Evolutionary conservation across 148 eudicot species (phyloP).

Genomic region (Amaranthus cruentus): DNA sequence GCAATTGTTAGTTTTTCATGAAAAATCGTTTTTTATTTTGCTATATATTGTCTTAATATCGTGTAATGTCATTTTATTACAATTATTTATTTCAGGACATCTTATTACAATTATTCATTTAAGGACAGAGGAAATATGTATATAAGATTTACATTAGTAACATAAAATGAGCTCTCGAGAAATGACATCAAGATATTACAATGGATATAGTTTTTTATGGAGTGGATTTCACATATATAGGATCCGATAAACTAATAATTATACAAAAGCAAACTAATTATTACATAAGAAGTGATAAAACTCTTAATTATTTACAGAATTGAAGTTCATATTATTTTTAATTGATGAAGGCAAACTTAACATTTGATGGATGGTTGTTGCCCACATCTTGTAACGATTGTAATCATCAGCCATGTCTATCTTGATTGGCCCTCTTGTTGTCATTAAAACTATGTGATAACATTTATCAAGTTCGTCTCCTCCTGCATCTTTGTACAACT

Average conservation of each 20-base stretch:
- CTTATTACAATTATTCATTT: too few species aligned
- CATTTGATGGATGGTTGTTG: constrained; percentile 69
- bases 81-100: too few species aligned
- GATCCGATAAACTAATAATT: background rate
- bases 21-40: too few species aligned
- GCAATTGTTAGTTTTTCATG: too few species aligned
- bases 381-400: constrained; percentile 66
- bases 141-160: too few species aligned
- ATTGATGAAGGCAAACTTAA: constrained; percentile 55
- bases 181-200: too few species aligned
- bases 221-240: background rate
- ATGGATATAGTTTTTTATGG: too few species aligned
- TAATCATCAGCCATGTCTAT: constrained; percentile 79
- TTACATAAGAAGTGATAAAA: background rate
- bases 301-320: constrained; percentile 45
- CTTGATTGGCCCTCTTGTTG: constrained; percentile 63
- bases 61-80: too few species aligned
- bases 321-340: constrained; percentile 54
- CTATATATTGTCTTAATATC: too few species aligned
- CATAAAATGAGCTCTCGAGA: too few species aligned
- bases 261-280: constrained; percentile 9
- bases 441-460: constrained; percentile 66
- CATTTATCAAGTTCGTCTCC: constrained; percentile 60
- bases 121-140: too few species aligned
- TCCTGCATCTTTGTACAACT: constrained; percentile 63